A percentile compares a stretch with the other conserved stretches of the same genome.
Conservation (phyloP, 352 stramenopile genomes). For the Globisporangium alternatum region DNA sequence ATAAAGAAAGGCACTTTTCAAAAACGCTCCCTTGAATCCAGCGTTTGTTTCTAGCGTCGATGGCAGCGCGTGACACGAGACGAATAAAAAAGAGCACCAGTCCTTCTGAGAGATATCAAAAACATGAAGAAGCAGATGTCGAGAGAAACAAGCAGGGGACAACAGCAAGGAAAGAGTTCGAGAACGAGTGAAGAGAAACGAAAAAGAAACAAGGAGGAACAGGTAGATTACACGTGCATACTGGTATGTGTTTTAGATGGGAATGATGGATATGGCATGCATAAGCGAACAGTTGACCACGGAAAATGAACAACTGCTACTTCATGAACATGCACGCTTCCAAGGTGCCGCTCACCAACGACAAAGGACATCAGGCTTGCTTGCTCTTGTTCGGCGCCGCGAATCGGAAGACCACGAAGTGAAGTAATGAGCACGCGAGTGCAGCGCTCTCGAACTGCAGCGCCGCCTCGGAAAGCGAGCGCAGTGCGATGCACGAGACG, state of each 20-base stretch:
- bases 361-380: not conserved
- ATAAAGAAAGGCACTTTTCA: conserved; percentile 10
- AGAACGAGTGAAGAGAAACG: not conserved
- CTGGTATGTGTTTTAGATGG: conserved; percentile 4
- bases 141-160: conserved; percentile 3
- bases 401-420: conserved; percentile 37
- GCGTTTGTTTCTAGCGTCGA: conserved; percentile 4
- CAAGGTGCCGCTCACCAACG: not conserved
- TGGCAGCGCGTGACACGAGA: conserved; percentile 7
- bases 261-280: not conserved
- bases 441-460: conserved; percentile 46
- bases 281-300: conserved; percentile 4
- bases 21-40: not conserved
- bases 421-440: conserved; percentile 37
- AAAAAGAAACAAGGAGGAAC: conserved; percentile 3
- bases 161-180: not conserved
- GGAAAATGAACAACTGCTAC: not conserved
- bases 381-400: not conserved
- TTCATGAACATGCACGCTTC: not conserved
- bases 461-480: conserved; percentile 48
- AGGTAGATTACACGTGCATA: conserved; percentile 10
- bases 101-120: not conserved
- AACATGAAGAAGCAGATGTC: not conserved
- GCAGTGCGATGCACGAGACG: conserved; percentile 29
- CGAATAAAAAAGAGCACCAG: not conserved